A percentile compares a stretch with the other conserved stretches of the same genome.
Evolutionary conservation across 352 stramenopile species (phyloP).

Genomic region (Pythium aristosporum): DNA sequence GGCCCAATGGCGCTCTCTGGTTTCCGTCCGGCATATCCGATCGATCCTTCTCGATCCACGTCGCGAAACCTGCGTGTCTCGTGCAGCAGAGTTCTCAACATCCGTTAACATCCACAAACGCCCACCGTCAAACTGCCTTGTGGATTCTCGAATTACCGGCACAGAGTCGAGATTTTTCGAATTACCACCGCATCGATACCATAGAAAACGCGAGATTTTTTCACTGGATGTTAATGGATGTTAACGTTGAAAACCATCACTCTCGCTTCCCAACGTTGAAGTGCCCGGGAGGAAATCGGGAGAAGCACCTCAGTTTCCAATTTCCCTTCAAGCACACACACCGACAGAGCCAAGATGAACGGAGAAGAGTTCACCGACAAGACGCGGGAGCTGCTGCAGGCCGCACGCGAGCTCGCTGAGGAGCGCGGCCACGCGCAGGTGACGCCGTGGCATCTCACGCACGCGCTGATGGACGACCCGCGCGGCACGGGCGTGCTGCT

Average conservation of each 20-base stretch:
- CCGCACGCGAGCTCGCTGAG: conserved; percentile 51
- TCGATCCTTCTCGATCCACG: background rate
- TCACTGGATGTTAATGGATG: conserved; percentile 1
- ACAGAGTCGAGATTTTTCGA: conserved; percentile 20
- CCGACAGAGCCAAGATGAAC: conserved; percentile 45
- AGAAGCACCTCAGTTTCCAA: conserved; percentile 8
- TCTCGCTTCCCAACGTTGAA: conserved; percentile 8
- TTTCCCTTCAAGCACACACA: conserved; percentile 19
- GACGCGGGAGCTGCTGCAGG: conserved; percentile 60
- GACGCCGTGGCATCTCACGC: conserved; percentile 68
- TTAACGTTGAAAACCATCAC: conserved; percentile 10
- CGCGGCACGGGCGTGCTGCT: conserved; percentile 59
- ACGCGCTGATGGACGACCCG: conserved; percentile 67
- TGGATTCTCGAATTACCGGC: conserved; percentile 3
- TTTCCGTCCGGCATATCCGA: background rate
- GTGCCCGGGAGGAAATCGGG: background rate
- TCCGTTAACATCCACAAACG: conserved; percentile 11
- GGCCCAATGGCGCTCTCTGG: no score
- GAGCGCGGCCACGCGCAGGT: conserved; percentile 72
- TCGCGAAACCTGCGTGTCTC: background rate
- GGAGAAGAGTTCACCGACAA: conserved; percentile 81
- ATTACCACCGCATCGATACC: background rate
- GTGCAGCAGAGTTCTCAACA: background rate
- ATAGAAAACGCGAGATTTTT: conserved; percentile 8
- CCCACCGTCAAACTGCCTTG: background rate